Evolutionary conservation across 352 stramenopile species (phyloP), one percentile per base, ranked within the genome.

Genomic region (Phytophthora pluvialis): DNA sequence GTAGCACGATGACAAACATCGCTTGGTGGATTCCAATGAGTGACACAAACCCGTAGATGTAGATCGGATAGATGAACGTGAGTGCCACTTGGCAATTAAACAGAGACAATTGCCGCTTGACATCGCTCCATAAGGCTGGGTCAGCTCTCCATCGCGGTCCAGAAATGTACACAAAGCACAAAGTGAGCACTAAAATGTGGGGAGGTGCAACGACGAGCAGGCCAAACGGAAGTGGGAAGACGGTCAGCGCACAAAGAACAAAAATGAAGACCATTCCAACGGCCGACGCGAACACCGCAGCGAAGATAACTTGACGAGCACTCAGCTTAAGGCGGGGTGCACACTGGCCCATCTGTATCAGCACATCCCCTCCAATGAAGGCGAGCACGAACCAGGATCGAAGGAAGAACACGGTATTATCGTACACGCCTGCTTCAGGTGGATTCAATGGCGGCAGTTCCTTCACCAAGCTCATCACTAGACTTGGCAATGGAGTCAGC

Each of bases 1-100:
- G 73, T 0, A 84, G 43, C 0, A 87, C 3, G 1, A 86, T 12
- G 1, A 81, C 52, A 31, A 76, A 84, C 3, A 55, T 25, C 0
- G 58, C 70, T 36, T 83, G 72, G 5, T 73, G 1, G 7, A 43
- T 31, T 0, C 64, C 29, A 8, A 31, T 28, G 26, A 82, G 50
- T 8, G 55, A 49, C 3, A 74, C 51, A 31, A 85, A 81, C 0
- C 61, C 70, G 15, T 70, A 75, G 26, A 77, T 82, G 63, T 79
- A 89, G 36, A 80, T 49, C 3, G 68, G 71, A 28, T 87, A 89
- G 12, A 84, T 57, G 43, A 84, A 52, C 0, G 70, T 65, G 4
- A 72, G 56, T 0, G 26, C 36, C 0, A 72, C 32, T 52, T 72
- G 56, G 15, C 62, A 64, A 11, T 60, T 54, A 4, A 75, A 57